Evolutionary conservation across 1,284 basidiomycete genomes (phyloP), one percentile per base, ranked within the genome.

Genomic region (Phaffia rhodozyma): DNA sequence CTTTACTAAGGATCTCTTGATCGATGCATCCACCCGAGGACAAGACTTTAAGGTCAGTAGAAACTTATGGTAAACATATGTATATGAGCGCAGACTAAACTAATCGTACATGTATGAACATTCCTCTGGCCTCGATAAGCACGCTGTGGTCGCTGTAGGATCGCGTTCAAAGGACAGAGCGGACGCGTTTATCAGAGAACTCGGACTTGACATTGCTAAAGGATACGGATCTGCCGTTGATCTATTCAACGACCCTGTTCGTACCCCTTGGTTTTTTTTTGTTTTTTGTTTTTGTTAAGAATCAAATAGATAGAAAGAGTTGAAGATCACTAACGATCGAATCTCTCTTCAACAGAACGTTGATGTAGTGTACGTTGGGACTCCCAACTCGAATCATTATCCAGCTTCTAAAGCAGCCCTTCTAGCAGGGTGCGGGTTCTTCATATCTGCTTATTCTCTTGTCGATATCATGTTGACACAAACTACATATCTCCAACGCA

Each of bases 401-500:
- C 29, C 50, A 49, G 47, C 47, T 58, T 23, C 30, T 6, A 27
- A 6, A 27, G 25, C 43, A 47, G 7, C 18, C 20, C n/a, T 25
- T 49, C 43, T 32, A 9, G 32, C 32, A 34, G 32, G 32, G 32
- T 34, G 18, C 16, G 55, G n/a, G 4, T 54, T 51, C 60, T n/a
- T 38, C 32, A 7, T 64, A 43, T 9, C 29, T 38, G 7, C 16
- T 34, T 68, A 63, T 57, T 66, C 58, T 65, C 71, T 64, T 29
- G 71, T 83, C 32, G 86, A 87, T 27, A 92, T 91, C 1, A 91
- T 91, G 4, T 89, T 93, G 73, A 87, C 79, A 63, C 87, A 90
- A 70, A 83, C 87, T 0, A 78, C 86, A 83, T 57, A 86, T 86
- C 13, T 82, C 93, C 66, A 81, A 83, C 62, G 86, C 86, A 85